Conservation (phyloP, 2,329 filamentous ascomycete species). For the Neofusicoccum sp. region DNA sequence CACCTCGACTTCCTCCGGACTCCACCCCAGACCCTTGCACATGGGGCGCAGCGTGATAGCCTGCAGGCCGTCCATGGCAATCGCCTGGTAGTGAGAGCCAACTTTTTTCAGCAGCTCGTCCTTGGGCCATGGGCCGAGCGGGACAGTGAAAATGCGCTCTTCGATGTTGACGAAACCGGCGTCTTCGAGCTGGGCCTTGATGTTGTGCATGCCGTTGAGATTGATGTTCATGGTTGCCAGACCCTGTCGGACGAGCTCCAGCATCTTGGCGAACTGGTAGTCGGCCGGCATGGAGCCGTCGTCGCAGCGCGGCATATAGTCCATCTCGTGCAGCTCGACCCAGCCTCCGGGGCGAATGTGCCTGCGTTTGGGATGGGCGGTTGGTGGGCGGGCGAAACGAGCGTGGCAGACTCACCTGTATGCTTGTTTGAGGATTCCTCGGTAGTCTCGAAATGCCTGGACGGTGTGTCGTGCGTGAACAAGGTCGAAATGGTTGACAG, state of each 20-base stretch:
- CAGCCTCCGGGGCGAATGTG: conserved; percentile 48
- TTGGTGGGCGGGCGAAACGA: not conserved
- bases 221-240: conserved; percentile 18
- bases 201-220: conserved; percentile 26
- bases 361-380: conserved; percentile 13
- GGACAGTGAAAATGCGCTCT: conserved; percentile 28
- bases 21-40: conserved; percentile 11
- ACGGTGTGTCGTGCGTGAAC: conserved; percentile 52
- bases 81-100: conserved; percentile 1
- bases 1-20: conserved; percentile 6
- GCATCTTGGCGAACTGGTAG: not conserved
- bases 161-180: conserved; percentile 34
- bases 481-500: conserved; percentile 42
- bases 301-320: conserved; percentile 40
- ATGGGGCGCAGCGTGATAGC: conserved; percentile 4
- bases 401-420: conserved; percentile 7
- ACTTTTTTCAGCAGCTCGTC: conserved; percentile 16
- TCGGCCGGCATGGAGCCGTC: conserved; percentile 38
- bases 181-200: conserved; percentile 31
- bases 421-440: conserved; percentile 47
- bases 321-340: conserved; percentile 50
- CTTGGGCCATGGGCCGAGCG: conserved; percentile 24
- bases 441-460: conserved; percentile 52
- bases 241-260: not conserved
- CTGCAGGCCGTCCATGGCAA: conserved; percentile 17